Percentiles rank a stretch among this genome's conserved stretches.
phyloP scores from a whole-genome alignment of 306 rosid genomes.

The Trichosanthes cucumerina region DNA sequence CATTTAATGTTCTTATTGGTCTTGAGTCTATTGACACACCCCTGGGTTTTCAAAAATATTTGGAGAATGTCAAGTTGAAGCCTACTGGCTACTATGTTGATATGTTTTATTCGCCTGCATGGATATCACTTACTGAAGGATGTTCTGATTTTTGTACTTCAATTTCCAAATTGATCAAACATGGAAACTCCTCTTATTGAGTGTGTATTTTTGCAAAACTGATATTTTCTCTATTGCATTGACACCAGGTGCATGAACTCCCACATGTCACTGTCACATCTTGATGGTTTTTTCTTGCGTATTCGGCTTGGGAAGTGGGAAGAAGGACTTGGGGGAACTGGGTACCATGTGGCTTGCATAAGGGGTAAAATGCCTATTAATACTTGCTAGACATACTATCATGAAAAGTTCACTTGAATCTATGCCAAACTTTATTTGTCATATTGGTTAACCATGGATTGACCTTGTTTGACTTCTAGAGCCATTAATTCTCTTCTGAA shows the following conservation, averaged over 20 bases:
- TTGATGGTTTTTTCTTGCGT: constrained; percentile 80
- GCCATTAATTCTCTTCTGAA: neutral
- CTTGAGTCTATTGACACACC: neutral
- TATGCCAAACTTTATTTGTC: neutral
- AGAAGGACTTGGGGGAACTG: constrained; percentile 70
- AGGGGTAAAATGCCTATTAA: constrained; percentile 37
- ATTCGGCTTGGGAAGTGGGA: constrained; percentile 85
- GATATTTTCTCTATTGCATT: constrained; percentile 4
- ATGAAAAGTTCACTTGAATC: constrained; percentile 5
- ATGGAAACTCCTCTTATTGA: neutral
- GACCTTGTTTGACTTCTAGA: neutral
- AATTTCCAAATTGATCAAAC: too few species aligned
- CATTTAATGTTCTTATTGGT: neutral
- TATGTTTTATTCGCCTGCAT: neutral
- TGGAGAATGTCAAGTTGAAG: neutral
- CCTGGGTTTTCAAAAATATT: neutral
- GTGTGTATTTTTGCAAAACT: neutral
- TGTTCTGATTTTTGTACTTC: neutral
- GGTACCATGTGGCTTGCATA: constrained; percentile 77
- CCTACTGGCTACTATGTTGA: neutral
- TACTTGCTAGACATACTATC: neutral
- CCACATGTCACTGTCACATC: constrained; percentile 31
- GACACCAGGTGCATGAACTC: constrained; percentile 59
- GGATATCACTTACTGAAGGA: neutral
- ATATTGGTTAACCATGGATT: neutral